Evolutionary conservation across 495 filamentous ascomycete genomes (phyloP), one percentile per base, ranked within the genome.

Genomic region (Penicillium bovifimosum): DNA sequence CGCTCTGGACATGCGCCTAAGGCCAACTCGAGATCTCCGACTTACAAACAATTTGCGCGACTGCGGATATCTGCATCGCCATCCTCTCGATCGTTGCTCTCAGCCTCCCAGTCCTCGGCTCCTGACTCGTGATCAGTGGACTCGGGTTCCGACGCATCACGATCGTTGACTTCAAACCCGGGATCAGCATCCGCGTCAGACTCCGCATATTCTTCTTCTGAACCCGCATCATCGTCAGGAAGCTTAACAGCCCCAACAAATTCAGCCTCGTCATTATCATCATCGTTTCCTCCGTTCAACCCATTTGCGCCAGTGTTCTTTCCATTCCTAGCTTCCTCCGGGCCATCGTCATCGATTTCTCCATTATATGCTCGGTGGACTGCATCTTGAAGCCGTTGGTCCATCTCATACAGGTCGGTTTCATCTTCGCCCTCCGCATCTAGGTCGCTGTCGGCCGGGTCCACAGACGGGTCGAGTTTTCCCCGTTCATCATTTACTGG

Each of bases 231-330:
- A 16, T 77, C 71, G 39, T 79, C 76, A 8, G 82, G 81, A 27
- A 86, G 76, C 60, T 90, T 90, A 6, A 91, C 87, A 14, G 87
- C 85, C 1, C 86, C 86, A 42, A 91, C 87, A 14, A 84, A 80
- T 62, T 88, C 87, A 24, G 69, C 64, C 20, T 71, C 70, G 41
- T 76, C 71, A 36, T 76, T 68, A 28, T 76, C 70, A 39, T 70
- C 69, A 38, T 76, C 69, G 63, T 53, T 29, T 71, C 53, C 38
- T 70, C 65, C 52, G 47, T 50, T 68, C 67, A 41, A 29, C 10
- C 67, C 70, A 24, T 72, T 71, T 28, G 40, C 41, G 24, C 45
- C 54, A 5, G 38, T 14, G 29, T 35, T 56, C 41, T 74, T 75
- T 14, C 68, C 70, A 6, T 73, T 72, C 4, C 59, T 62, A 11